Evolutionary conservation across 257 asterid genomes (phyloP).

Genomic region (Solanum sparsipilum): DNA sequence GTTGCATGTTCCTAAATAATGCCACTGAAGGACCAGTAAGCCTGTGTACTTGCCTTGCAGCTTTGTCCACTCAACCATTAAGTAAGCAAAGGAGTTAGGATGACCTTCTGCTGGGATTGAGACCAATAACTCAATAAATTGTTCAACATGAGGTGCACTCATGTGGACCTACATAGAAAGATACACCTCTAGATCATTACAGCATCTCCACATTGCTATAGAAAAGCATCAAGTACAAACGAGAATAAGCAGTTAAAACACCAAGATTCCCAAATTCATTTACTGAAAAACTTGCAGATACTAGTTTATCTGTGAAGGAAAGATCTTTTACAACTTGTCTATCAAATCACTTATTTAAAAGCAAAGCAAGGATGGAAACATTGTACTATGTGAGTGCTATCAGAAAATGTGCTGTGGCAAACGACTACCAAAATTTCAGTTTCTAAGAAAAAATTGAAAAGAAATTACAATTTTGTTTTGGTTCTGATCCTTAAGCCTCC

Average conservation of each 20-base stretch:
- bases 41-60: slow-evolving; percentile 65
- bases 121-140: slow-evolving; percentile 69
- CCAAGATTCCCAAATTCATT: not conserved
- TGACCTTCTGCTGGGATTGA: slow-evolving; percentile 74
- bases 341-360: not conserved
- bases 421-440: not conserved
- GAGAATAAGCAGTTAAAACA: not conserved
- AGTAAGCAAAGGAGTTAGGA: slow-evolving; percentile 60
- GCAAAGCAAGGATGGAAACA: not conserved
- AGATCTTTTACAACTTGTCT: not conserved
- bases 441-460: not conserved
- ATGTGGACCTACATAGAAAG: slow-evolving; percentile 70
- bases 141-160: slow-evolving; percentile 76
- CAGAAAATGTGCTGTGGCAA: not conserved
- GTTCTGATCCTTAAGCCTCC: not conserved
- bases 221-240: not conserved
- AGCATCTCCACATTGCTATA: not conserved
- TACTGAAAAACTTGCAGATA: not conserved
- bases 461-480: not conserved
- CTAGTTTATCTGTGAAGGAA: not conserved
- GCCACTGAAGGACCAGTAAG: not conserved
- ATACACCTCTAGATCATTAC: not conserved
- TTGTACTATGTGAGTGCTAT: not conserved
- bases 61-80: slow-evolving; percentile 92
- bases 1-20: not conserved